A percentile compares a stretch with the other conserved stretches of the same genome.
Conservation (phyloP, 495 filamentous ascomycete species). For the Xeromyces bisporus region DNA sequence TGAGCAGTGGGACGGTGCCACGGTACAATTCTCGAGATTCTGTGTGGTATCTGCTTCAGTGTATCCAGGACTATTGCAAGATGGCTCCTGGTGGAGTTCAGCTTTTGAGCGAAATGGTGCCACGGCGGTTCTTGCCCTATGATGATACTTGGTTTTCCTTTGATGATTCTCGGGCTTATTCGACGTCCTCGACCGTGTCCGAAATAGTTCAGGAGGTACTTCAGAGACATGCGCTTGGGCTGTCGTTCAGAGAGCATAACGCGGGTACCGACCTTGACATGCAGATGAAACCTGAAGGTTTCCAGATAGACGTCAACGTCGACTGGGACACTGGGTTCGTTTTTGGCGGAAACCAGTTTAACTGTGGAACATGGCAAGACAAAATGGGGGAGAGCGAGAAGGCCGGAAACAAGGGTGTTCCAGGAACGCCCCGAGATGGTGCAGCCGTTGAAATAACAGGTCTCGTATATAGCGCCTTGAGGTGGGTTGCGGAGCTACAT, state of each 20-base stretch:
- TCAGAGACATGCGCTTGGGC: constrained; percentile 73
- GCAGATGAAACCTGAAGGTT: constrained; percentile 87
- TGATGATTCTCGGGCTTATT: constrained; percentile 75
- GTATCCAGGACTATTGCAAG: constrained; percentile 80
- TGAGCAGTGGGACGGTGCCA: constrained; percentile 70
- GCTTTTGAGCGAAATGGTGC: constrained; percentile 59
- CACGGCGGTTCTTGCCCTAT: constrained; percentile 82
- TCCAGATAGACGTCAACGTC: constrained; percentile 74
- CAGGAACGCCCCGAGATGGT: constrained; percentile 89
- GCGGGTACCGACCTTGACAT: constrained; percentile 72
- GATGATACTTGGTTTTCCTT: constrained; percentile 82
- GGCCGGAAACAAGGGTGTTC: constrained; percentile 84
- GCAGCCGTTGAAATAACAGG: constrained; percentile 92
- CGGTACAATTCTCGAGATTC: constrained; percentile 96
- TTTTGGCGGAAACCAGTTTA: constrained; percentile 81
- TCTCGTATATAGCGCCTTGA: constrained; percentile 71
- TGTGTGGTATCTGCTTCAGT: constrained; percentile 92
- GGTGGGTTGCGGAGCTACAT: constrained; percentile 56
- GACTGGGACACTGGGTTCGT: constrained; percentile 90
- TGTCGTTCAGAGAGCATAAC: constrained; percentile 89
- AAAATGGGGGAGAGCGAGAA: constrained; percentile 98
- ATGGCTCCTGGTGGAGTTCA: constrained; percentile 64
- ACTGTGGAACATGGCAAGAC: constrained; percentile 99
- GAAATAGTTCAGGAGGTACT: constrained; percentile 89
- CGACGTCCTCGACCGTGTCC: constrained; percentile 56